A percentile compares a stretch with the other conserved stretches of the same genome.
Evolutionary conservation across 345 rosid genomes (phyloP).

Genomic region (Gossypioides kirkii): DNA sequence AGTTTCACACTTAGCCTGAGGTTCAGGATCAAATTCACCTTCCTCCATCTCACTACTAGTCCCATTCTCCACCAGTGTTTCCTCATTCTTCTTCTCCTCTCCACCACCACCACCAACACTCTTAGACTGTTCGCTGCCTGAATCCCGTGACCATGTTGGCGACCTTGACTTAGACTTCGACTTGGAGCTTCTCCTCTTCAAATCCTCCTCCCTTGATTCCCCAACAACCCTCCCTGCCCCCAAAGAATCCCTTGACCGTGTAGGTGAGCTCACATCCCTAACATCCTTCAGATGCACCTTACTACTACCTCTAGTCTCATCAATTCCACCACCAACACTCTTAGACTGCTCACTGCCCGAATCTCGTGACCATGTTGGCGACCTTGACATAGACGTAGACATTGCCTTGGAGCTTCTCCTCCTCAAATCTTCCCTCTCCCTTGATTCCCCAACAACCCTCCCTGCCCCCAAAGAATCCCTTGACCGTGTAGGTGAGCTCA

Average conservation of each 20-base stretch:
- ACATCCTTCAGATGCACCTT: slow-evolving; percentile 28
- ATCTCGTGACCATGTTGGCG: no score
- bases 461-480: no score
- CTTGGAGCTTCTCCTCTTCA: slow-evolving; percentile 27
- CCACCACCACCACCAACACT: slow-evolving; percentile 22
- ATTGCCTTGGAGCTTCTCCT: no score
- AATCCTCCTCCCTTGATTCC: slow-evolving; percentile 31
- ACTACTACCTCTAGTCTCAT: slow-evolving; percentile 32
- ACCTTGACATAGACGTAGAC: no score
- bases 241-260: slow-evolving; percentile 45
- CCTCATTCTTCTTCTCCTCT: slow-evolving; percentile 25
- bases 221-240: slow-evolving; percentile 30
- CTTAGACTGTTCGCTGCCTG: slow-evolving; percentile 66
- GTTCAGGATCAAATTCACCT: slow-evolving; percentile 91
- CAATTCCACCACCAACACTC: slow-evolving; percentile 14
- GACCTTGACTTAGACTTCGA: slow-evolving; percentile 45
- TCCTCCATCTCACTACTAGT: slow-evolving; percentile 95
- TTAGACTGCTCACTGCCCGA: no score
- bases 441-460: no score
- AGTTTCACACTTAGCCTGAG: slow-evolving; percentile 5
- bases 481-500: slow-evolving; percentile 8
- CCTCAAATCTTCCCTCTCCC: no score
- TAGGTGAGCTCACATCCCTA: slow-evolving; percentile 27
- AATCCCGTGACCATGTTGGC: slow-evolving; percentile 80
- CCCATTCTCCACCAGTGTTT: slow-evolving; percentile 35